phyloP scores from a whole-genome alignment of 148 eudicot species.

The Nepenthes gracilis region DNA sequence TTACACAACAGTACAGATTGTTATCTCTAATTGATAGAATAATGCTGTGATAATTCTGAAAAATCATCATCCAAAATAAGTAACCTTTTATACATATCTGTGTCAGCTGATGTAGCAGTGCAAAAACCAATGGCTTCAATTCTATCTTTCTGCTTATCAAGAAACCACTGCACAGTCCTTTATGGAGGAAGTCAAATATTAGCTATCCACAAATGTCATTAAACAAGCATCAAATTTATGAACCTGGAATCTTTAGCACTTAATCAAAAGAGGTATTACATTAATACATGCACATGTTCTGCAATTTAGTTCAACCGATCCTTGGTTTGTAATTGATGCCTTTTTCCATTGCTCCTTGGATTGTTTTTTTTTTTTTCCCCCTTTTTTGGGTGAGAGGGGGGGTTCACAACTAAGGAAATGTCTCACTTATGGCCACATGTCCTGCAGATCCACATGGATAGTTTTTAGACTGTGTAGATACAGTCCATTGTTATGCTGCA shows the following conservation, averaged over 20 bases:
- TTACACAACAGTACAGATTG: too few relatives aligned
- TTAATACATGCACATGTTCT: too few relatives aligned
- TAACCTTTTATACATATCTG: constrained; percentile 93
- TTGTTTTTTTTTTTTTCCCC: too few relatives aligned
- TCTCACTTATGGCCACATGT: constrained; percentile 95
- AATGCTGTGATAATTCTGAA: background rate
- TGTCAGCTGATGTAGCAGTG: constrained; percentile 63
- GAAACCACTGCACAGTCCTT: constrained; percentile 96
- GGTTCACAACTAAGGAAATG: background rate
- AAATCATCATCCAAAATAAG: background rate
- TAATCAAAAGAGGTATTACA: background rate
- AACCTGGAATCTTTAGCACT: background rate
- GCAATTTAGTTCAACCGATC: too few relatives aligned
- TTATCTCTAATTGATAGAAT: background rate
- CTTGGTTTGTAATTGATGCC: too few relatives aligned
- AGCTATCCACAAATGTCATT: background rate
- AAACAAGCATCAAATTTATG: background rate
- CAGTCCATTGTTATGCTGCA: constrained; percentile 96
- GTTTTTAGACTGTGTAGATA: constrained; percentile 81
- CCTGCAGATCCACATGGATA: constrained; percentile 99
- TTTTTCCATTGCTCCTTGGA: too few relatives aligned
- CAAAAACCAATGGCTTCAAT: constrained; percentile 77
- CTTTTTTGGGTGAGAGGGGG: too few relatives aligned
- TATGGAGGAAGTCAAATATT: constrained; percentile 4
- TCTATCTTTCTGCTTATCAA: constrained; percentile 89